Conservation (phyloP, 805 yeast genomes). For the Brettanomyces nanus region DNA sequence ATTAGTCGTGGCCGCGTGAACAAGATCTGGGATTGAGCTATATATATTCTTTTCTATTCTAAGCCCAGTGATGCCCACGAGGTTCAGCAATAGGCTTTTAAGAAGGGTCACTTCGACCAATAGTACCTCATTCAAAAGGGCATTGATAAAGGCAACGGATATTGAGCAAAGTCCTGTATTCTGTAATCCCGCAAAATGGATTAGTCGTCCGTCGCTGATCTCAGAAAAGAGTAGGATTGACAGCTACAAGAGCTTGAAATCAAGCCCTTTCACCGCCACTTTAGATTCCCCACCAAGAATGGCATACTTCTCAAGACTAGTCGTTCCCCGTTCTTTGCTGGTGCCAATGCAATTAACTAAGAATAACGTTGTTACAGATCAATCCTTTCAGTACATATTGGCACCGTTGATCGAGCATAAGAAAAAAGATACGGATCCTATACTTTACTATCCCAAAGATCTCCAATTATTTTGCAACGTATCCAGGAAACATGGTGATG, state of each 20-base stretch:
- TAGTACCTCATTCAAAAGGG: too few relatives aligned
- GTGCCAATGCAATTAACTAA: constrained; percentile 23
- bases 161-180: constrained; percentile 15
- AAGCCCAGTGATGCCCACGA: too few relatives aligned
- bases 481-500: background rate
- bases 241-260: constrained; percentile 16
- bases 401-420: constrained; percentile 6
- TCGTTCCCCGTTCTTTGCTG: constrained; percentile 32
- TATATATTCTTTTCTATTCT: too few relatives aligned
- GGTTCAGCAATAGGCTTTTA: too few relatives aligned
- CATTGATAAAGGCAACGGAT: background rate
- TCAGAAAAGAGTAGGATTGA: constrained; percentile 11
- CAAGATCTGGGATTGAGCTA: too few relatives aligned
- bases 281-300: constrained; percentile 37
- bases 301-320: constrained; percentile 28
- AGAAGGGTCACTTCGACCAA: too few relatives aligned
- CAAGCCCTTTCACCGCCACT: constrained; percentile 31
- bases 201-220: constrained; percentile 7
- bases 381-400: constrained; percentile 6
- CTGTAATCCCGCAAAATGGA: constrained; percentile 19
- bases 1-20: too few relatives aligned
- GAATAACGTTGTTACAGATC: constrained; percentile 6
- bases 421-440: background rate
- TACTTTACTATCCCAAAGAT: constrained; percentile 5
- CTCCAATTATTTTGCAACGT: background rate